Evolutionary conservation across 2,329 filamentous ascomycete species (phyloP).

Genomic region (Calonectria pauciramosa): DNA sequence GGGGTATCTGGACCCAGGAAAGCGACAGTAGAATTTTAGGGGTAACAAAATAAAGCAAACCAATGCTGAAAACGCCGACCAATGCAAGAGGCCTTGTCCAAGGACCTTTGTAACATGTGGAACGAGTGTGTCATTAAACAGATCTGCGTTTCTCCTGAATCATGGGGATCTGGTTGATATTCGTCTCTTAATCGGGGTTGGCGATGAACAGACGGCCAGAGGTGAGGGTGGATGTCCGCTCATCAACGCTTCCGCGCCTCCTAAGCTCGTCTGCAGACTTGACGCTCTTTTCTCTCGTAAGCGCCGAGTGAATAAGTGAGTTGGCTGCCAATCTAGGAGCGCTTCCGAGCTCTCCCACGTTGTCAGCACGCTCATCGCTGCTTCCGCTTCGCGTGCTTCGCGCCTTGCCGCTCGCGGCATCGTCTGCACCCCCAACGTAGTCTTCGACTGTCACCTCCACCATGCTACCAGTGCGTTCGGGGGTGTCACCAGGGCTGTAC

Average conservation of each 20-base stretch:
- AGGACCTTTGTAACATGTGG: conserved; percentile 31
- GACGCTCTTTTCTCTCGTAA: conserved; percentile 75
- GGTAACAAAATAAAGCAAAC: conserved; percentile 32
- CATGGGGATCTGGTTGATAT: conserved; percentile 31
- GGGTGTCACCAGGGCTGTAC: conserved; percentile 69
- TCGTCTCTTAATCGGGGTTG: conserved; percentile 76
- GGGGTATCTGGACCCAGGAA: conserved; percentile 44
- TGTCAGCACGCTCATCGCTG: conserved; percentile 73
- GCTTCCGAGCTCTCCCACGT: conserved; percentile 67
- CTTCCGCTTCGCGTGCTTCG: conserved; percentile 68
- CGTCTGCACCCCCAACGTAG: conserved; percentile 48
- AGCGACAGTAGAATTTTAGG: conserved; percentile 40
- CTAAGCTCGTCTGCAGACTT: conserved; percentile 80
- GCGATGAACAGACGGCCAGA: conserved; percentile 84
- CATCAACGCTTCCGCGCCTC: conserved; percentile 86
- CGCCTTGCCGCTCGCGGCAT: conserved; percentile 62
- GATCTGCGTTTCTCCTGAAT: conserved; percentile 28
- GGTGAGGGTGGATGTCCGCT: conserved; percentile 82
- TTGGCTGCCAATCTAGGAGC: conserved; percentile 69
- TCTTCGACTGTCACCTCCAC: conserved; percentile 57
- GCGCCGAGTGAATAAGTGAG: conserved; percentile 68
- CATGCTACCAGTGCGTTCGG: conserved; percentile 67
- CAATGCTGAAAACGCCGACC: conserved; percentile 46
- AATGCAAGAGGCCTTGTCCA: conserved; percentile 40
- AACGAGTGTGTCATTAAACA: conserved; percentile 36